Evolutionary conservation across 1,139 yeast species (phyloP).

Genomic region (Hansenula lynferdii): DNA sequence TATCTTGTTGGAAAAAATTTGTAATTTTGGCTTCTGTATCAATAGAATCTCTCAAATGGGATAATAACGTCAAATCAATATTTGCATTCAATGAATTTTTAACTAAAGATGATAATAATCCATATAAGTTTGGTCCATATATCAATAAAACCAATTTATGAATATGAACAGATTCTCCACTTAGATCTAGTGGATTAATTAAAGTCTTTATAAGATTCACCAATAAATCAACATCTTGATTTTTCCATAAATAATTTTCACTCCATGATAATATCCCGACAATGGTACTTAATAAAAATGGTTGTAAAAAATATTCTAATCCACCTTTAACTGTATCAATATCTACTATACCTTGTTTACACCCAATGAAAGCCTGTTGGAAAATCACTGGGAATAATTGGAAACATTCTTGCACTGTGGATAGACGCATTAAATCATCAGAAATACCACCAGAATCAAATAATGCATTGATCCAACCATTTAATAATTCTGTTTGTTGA

Average conservation of each 20-base stretch:
- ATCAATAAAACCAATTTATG: slow-evolving; percentile 29
- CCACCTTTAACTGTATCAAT: slow-evolving; percentile 48
- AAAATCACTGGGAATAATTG: slow-evolving; percentile 68
- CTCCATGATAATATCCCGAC: slow-evolving; percentile 38
- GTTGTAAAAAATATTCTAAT: slow-evolving; percentile 60
- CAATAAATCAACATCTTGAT: slow-evolving; percentile 25
- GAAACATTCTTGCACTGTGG: slow-evolving; percentile 65
- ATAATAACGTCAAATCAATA: slow-evolving; percentile 14
- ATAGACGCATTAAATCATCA: slow-evolving; percentile 69
- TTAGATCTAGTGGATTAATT: slow-evolving; percentile 28
- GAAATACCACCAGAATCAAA: slow-evolving; percentile 86
- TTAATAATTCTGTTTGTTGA: slow-evolving; percentile 37
- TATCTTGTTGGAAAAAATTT: slow-evolving; percentile 12
- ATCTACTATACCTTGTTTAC: slow-evolving; percentile 49
- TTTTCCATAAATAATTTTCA: slow-evolving; percentile 32
- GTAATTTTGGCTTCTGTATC: background rate
- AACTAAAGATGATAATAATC: slow-evolving; percentile 10
- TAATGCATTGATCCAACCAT: slow-evolving; percentile 76
- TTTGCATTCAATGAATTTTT: slow-evolving; percentile 3
- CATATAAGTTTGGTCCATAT: slow-evolving; percentile 24
- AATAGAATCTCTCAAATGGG: background rate
- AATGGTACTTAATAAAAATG: slow-evolving; percentile 45
- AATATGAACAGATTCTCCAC: slow-evolving; percentile 33
- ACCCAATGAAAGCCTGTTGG: slow-evolving; percentile 66
- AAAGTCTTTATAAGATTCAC: slow-evolving; percentile 29